These are phyloP conservation scores for Nakaseomyces nivariensis DNA, from an alignment of 1,139 yeast genomes.

Conservation along the genomic window DNA sequence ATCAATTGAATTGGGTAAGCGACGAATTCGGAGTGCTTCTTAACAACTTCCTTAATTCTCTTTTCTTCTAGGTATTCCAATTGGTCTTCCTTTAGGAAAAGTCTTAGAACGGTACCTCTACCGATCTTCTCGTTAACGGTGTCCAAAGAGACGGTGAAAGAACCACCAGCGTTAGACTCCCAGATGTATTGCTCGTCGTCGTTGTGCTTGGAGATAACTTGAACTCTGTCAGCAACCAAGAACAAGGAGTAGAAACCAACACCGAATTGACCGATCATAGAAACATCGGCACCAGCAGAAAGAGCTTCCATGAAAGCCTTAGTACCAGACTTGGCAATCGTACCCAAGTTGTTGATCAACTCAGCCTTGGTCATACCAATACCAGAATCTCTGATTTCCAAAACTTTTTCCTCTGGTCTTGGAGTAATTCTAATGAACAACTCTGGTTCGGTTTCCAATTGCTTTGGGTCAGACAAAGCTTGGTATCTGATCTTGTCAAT, in stretches of 20 bases:
- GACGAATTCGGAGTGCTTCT: conserved; percentile 99
- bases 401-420: conserved; percentile 82
- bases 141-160: conserved; percentile 92
- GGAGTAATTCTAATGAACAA: conserved; percentile 96
- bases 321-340: conserved; percentile 99
- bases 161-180: conserved; percentile 99
- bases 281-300: conserved; percentile 98
- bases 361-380: conserved; percentile 99
- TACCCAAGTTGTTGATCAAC: conserved; percentile 97
- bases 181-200: conserved; percentile 99
- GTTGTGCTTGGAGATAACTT: conserved; percentile 96
- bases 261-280: conserved; percentile 99
- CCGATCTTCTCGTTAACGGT: conserved; percentile 74
- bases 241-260: conserved; percentile 99
- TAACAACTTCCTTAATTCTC: conserved; percentile 98
- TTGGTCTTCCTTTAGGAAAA: conserved; percentile 98
- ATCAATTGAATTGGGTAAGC: conserved; percentile 98
- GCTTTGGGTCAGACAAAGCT: conserved; percentile 84
- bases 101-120: conserved; percentile 94
- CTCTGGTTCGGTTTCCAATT: conserved; percentile 92
- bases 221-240: conserved; percentile 98
- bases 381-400: conserved; percentile 99
- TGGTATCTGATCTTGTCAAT: conserved; percentile 95
- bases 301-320: conserved; percentile 99
- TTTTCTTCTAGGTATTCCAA: conserved; percentile 98